Conservation (phyloP, 2,329 filamentous ascomycete species). For the Chaetomiaceae sp. region DNA sequence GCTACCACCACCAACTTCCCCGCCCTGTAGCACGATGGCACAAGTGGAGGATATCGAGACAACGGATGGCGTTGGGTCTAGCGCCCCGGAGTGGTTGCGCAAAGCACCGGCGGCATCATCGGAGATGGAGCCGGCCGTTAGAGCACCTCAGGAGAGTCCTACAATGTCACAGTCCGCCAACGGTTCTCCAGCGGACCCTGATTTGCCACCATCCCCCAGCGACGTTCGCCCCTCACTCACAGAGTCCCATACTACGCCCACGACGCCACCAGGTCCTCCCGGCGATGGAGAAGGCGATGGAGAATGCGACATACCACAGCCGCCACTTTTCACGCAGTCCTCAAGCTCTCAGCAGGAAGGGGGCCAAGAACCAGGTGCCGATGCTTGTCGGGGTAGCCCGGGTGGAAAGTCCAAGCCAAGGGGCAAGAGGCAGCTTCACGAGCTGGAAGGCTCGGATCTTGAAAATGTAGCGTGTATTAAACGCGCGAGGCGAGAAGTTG, state of each 20-base stretch:
- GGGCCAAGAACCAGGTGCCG: background rate
- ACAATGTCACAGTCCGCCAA: constrained; percentile 1
- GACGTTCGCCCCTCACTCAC: constrained; percentile 6
- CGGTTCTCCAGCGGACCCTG: constrained; percentile 1
- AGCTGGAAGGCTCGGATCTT: background rate
- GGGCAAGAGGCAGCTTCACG: constrained; percentile 1
- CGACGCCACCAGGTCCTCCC: background rate
- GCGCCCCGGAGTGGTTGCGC: background rate
- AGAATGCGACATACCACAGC: background rate
- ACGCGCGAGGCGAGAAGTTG: constrained; percentile 1
- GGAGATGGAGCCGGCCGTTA: background rate
- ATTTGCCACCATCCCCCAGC: constrained; percentile 6
- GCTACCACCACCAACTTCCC: constrained; percentile 2
- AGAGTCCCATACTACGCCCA: constrained; percentile 4
- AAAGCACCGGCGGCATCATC: background rate
- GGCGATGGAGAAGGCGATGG: constrained; percentile 3
- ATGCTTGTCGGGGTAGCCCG: background rate
- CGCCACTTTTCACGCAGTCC: background rate
- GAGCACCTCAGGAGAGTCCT: background rate
- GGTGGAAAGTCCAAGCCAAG: constrained; percentile 5
- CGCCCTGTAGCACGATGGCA: background rate
- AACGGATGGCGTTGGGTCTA: background rate
- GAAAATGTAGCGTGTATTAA: constrained; percentile 1
- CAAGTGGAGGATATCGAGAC: background rate
- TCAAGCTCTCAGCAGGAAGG: background rate